Evolutionary conservation across 2,329 filamentous ascomycete genomes (phyloP).

Genomic region (Podosphaera fusca): DNA sequence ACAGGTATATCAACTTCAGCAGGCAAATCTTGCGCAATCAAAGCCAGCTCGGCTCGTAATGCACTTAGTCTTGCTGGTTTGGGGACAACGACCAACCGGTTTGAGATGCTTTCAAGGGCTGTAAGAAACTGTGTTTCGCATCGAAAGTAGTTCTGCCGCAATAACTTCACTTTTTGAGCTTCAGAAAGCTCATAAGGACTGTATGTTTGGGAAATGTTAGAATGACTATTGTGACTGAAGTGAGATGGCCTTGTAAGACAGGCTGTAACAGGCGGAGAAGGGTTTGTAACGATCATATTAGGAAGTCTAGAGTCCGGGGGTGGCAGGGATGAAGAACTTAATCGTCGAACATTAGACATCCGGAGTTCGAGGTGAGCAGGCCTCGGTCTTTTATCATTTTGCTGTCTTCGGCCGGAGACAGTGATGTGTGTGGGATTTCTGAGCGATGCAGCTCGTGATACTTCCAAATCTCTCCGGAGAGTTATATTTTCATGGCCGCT

Average conservation of each 20-base stretch:
- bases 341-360: conserved; percentile 30
- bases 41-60: conserved; percentile 53
- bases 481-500: conserved; percentile 19
- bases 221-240: conserved; percentile 28
- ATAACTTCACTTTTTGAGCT: conserved; percentile 44
- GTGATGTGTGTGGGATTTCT: conserved; percentile 8
- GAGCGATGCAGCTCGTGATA: conserved; percentile 9
- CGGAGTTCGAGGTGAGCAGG: conserved; percentile 13
- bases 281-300: conserved; percentile 24
- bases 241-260: conserved; percentile 26
- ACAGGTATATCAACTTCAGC: conserved; percentile 68
- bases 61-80: conserved; percentile 65
- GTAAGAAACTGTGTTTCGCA: conserved; percentile 62
- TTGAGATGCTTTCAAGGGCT: conserved; percentile 64
- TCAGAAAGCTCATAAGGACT: conserved; percentile 37
- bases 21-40: conserved; percentile 60
- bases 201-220: conserved; percentile 34
- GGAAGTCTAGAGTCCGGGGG: conserved; percentile 37
- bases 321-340: conserved; percentile 42
- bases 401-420: conserved; percentile 8
- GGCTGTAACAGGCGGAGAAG: conserved; percentile 33
- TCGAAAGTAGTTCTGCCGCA: conserved; percentile 65
- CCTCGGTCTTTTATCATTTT: conserved; percentile 9
- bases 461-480: conserved; percentile 15
- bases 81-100: conserved; percentile 59